Conservation (phyloP, 305 asterid genomes). For the Striga hermonthica region DNA sequence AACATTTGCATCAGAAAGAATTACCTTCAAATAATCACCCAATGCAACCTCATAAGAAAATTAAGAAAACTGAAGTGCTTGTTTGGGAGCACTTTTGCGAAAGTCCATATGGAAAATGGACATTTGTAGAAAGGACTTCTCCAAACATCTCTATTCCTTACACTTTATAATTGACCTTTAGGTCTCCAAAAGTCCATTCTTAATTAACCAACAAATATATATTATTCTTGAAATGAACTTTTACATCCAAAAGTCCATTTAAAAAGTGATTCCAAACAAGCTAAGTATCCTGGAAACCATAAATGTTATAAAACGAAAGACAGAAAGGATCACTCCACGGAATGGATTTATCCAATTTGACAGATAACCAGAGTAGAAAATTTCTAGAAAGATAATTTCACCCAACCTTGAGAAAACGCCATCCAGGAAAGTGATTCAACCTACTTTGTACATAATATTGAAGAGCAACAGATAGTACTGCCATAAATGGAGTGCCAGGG, state of each 20-base stretch:
- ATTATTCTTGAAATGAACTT: too few relatives aligned
- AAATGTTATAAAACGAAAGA: slow-evolving; percentile 34
- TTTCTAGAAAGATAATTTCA: slow-evolving; percentile 23
- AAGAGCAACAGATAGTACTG: slow-evolving; percentile 82
- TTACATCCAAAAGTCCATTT: too few relatives aligned
- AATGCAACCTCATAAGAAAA: slow-evolving; percentile 53
- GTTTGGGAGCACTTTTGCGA: too few relatives aligned
- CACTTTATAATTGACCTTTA: too few relatives aligned
- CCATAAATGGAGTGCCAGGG: slow-evolving; percentile 97
- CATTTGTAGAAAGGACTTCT: too few relatives aligned
- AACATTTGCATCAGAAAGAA: slow-evolving; percentile 95
- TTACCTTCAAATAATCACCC: slow-evolving; percentile 80
- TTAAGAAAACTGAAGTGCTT: slow-evolving; percentile 26
- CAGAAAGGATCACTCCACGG: slow-evolving; percentile 40
- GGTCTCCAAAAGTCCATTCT: too few relatives aligned
- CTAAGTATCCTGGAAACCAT: slow-evolving; percentile 44
- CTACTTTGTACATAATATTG: slow-evolving; percentile 84
- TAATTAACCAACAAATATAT: too few relatives aligned
- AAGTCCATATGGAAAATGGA: too few relatives aligned
- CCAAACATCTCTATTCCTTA: too few relatives aligned
- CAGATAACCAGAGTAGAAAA: slow-evolving; percentile 27
- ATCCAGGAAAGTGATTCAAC: slow-evolving; percentile 73
- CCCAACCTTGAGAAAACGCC: slow-evolving; percentile 85
- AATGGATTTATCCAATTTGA: slow-evolving; percentile 37
- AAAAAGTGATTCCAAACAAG: slow-evolving; percentile 1